Percentiles rank a stretch among this genome's conserved stretches.
These are phyloP conservation scores for Cymbopogon citratus DNA, from an alignment of 176 grass and related monocot genomes.

Conservation along the genomic window DNA sequence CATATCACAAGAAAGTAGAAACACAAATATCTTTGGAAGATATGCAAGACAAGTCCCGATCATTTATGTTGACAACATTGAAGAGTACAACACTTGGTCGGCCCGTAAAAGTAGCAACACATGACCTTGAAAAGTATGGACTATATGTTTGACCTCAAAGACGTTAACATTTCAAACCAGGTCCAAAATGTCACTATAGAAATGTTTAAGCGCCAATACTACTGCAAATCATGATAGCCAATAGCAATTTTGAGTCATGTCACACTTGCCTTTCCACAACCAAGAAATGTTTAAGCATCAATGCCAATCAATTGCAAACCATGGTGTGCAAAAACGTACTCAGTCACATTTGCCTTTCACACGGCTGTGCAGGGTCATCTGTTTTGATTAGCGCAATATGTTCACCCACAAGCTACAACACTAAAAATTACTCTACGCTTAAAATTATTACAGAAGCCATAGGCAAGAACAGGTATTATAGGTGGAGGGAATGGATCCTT, in stretches of 20 bases:
- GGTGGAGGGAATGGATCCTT: not conserved
- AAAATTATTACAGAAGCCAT: not conserved
- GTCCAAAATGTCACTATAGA: not conserved
- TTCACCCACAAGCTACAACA: not conserved
- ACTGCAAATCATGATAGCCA: not conserved
- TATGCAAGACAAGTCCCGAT: not conserved
- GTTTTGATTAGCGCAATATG: not conserved
- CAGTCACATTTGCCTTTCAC: not conserved
- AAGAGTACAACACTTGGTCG: not conserved
- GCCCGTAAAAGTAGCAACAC: not conserved
- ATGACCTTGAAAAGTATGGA: not conserved
- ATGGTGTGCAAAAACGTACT: not conserved
- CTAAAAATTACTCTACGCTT: constrained; percentile 10
- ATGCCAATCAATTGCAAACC: not conserved
- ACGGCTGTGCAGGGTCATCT: not conserved
- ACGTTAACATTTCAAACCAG: not conserved
- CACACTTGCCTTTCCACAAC: not conserved
- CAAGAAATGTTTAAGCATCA: not conserved
- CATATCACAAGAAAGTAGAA: not conserved
- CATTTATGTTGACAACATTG: not conserved
- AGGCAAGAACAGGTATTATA: not conserved
- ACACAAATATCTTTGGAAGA: not conserved
- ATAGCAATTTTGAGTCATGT: constrained; percentile 6
- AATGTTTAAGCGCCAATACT: constrained; percentile 19
- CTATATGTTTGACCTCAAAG: not conserved